Evolutionary conservation across 2,329 filamentous ascomycete species (phyloP).

Genomic region (Fonsecaea nubica): DNA sequence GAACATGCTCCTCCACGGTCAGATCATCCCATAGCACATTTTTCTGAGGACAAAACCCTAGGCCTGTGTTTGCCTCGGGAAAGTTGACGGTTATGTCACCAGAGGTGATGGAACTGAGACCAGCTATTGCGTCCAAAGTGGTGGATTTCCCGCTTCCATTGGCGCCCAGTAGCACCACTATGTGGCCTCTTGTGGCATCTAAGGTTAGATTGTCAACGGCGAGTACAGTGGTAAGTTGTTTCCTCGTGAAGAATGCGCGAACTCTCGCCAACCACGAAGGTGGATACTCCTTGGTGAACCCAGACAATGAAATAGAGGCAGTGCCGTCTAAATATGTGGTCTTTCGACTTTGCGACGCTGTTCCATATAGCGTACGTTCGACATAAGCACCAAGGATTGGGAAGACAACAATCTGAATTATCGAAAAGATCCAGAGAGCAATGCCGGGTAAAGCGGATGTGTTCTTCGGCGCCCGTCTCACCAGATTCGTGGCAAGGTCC

Average conservation of each 20-base stretch:
- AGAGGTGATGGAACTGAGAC: conserved; percentile 75
- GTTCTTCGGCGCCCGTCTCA: conserved; percentile 66
- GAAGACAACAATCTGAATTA: conserved; percentile 79
- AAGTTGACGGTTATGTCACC: conserved; percentile 81
- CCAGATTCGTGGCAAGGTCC: conserved; percentile 65
- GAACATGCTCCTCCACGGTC: conserved; percentile 83
- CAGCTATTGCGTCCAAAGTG: conserved; percentile 85
- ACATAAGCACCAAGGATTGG: conserved; percentile 76
- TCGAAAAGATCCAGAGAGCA: conserved; percentile 76
- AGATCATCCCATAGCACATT: conserved; percentile 93
- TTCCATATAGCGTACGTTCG: conserved; percentile 78
- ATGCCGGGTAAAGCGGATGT: conserved; percentile 75
- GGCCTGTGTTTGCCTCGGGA: conserved; percentile 75
- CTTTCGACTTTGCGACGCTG: conserved; percentile 67
- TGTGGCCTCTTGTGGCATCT: conserved; percentile 76
- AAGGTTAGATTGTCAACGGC: conserved; percentile 79
- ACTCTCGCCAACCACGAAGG: conserved; percentile 66
- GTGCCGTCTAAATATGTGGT: conserved; percentile 41
- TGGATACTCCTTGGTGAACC: conserved; percentile 78
- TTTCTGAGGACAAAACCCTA: conserved; percentile 89
- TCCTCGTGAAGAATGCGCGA: conserved; percentile 56
- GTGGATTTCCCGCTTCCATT: conserved; percentile 93
- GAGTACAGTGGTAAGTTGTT: conserved; percentile 69
- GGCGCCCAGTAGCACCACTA: conserved; percentile 83
- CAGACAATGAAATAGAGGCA: conserved; percentile 67